A percentile compares a stretch with the other conserved stretches of the same genome.
phyloP scores from a whole-genome alignment of 1,284 basidiomycete species.

The Microbotryomycetes sp. region DNA sequence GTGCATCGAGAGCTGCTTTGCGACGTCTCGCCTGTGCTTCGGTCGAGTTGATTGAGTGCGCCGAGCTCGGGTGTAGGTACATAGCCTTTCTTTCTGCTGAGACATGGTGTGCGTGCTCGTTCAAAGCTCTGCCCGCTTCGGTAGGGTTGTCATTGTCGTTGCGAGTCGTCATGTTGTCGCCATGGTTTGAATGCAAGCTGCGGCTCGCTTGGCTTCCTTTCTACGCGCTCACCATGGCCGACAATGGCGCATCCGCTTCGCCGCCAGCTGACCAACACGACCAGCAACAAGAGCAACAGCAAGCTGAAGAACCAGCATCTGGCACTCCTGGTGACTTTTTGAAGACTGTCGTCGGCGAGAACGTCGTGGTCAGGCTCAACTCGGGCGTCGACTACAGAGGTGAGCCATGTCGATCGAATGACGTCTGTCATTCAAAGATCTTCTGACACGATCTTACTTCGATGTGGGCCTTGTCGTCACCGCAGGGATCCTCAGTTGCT shows the following conservation, averaged over 20 bases:
- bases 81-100: not conserved
- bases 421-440: not conserved
- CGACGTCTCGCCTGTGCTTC: conserved; percentile 2
- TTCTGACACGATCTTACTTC: not conserved
- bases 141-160: not conserved
- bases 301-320: not conserved
- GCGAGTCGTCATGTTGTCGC: not conserved
- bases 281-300: conserved; percentile 1
- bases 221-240: not conserved
- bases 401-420: conserved; percentile 48
- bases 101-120: not conserved
- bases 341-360: conserved; percentile 75
- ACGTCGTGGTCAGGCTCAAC: conserved; percentile 87
- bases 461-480: not conserved
- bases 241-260: not conserved
- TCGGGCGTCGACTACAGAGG: conserved; percentile 95
- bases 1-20: conserved; percentile 9
- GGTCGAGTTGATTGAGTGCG: not conserved
- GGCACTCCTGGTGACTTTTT: conserved; percentile 35
- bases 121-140: too few relatives aligned
- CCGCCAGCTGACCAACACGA: not conserved
- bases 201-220: not conserved
- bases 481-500: conserved; percentile 89
- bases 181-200: not conserved
- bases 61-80: not conserved